Evolutionary conservation across 768 basidiomycete genomes (phyloP).

Genomic region (Boletus bicolor): DNA sequence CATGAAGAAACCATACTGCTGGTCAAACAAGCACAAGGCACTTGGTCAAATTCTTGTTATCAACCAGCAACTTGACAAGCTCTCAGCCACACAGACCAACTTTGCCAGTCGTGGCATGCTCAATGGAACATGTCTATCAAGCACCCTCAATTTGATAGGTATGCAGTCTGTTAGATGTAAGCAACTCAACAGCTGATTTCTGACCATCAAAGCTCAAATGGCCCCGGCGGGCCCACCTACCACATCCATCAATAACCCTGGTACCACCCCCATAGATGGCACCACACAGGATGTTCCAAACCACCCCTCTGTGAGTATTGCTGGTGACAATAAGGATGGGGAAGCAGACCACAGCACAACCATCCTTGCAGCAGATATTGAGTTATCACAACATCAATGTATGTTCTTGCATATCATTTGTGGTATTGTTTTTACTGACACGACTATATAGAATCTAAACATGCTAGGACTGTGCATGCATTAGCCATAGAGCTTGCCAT

Average conservation of each 20-base stretch:
- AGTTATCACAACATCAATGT: neutral
- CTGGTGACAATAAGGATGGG: neutral
- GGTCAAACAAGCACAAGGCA: slow-evolving; percentile 21
- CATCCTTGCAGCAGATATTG: neutral
- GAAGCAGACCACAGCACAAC: neutral
- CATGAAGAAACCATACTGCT: slow-evolving; percentile 34
- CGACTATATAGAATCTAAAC: neutral
- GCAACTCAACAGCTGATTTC: neutral
- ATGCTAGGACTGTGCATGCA: neutral
- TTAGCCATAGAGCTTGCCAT: neutral
- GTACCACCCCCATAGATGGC: no score
- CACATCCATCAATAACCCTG: no score
- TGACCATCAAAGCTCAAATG: neutral
- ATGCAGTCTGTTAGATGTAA: neutral
- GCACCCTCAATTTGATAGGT: neutral
- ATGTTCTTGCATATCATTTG: neutral
- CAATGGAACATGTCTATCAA: no score
- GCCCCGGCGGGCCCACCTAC: neutral
- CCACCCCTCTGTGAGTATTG: neutral
- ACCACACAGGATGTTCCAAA: no score
- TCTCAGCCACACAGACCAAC: no score
- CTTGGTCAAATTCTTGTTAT: slow-evolving; percentile 29
- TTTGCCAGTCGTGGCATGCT: no score
- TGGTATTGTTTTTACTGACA: no score
- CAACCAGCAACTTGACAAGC: no score